A percentile compares a stretch with the other conserved stretches of the same genome.
Conservation (phyloP, 371 early-diverging fungal species). For the Mortierella sp. region DNA sequence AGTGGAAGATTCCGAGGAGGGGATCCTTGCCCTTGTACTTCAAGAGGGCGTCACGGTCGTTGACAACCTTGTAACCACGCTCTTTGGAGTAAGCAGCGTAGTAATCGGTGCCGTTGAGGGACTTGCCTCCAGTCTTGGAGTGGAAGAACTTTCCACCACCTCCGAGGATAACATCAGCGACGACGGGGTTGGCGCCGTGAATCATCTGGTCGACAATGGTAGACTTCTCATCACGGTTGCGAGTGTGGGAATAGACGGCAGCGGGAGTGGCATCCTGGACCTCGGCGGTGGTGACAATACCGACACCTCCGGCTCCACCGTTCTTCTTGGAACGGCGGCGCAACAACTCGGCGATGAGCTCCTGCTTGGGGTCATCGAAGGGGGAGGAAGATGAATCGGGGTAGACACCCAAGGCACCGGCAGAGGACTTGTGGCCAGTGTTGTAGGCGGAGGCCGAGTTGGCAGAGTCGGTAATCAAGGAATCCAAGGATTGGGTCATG, state of each 20-base stretch:
- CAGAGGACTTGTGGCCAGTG: slow-evolving; percentile 76
- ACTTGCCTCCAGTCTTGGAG: slow-evolving; percentile 60
- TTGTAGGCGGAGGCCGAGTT: slow-evolving; percentile 82
- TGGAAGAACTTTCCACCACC: slow-evolving; percentile 76
- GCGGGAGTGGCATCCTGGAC: slow-evolving; percentile 84
- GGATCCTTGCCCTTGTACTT: slow-evolving; percentile 68
- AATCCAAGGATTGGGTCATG: slow-evolving; percentile 79
- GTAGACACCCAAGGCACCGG: slow-evolving; percentile 77
- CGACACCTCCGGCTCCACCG: slow-evolving; percentile 66
- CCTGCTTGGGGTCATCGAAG: slow-evolving; percentile 75
- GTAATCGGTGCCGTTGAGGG: slow-evolving; percentile 71
- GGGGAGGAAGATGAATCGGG: slow-evolving; percentile 66
- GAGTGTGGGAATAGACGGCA: slow-evolving; percentile 76
- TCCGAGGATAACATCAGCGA: slow-evolving; percentile 79
- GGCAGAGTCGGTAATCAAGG: slow-evolving; percentile 83
- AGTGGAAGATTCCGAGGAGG: slow-evolving; percentile 79
- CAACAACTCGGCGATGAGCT: slow-evolving; percentile 76
- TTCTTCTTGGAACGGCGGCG: slow-evolving; percentile 78
- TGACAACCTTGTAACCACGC: slow-evolving; percentile 73
- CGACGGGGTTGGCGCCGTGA: slow-evolving; percentile 69
- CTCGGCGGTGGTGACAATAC: slow-evolving; percentile 81
- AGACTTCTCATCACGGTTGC: slow-evolving; percentile 64
- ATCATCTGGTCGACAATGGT: slow-evolving; percentile 77
- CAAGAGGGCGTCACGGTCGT: slow-evolving; percentile 65
- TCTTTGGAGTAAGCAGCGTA: slow-evolving; percentile 64